These are phyloP conservation scores for Hevea brasiliensis DNA, from an alignment of 345 rosid genomes.

Conservation along the genomic window DNA sequence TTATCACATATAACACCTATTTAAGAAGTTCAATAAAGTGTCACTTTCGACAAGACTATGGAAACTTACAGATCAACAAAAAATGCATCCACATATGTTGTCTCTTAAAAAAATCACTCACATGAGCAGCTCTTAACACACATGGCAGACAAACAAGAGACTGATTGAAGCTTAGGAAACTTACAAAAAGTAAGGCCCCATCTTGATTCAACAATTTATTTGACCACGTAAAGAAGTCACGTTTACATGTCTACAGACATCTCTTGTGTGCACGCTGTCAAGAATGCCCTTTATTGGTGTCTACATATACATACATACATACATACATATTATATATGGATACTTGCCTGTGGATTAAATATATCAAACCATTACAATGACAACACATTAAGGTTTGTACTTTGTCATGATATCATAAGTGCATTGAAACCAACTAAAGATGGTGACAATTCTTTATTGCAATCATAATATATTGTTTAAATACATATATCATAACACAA, in stretches of 20 bases:
- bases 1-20: background rate
- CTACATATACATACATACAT: no score
- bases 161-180: no score
- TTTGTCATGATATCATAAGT: background rate
- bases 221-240: background rate
- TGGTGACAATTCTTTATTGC: background rate
- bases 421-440: background rate
- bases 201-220: background rate
- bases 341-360: background rate
- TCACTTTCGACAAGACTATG: background rate
- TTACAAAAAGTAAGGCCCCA: background rate
- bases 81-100: background rate
- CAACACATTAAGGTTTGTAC: background rate
- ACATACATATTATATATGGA: no score
- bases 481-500: background rate
- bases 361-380: background rate
- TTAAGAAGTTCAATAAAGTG: slow-evolving; percentile 1
- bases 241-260: background rate
- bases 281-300: background rate
- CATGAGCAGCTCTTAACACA: no score
- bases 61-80: background rate
- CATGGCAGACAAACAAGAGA: background rate
- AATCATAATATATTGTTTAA: background rate
- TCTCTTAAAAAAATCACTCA: no score
- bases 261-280: slow-evolving; percentile 4